A percentile compares a stretch with the other conserved stretches of the same genome.
These are phyloP conservation scores for Byssochlamys sp. DNA, from an alignment of 2,329 filamentous ascomycete species.

Conservation along the genomic window DNA sequence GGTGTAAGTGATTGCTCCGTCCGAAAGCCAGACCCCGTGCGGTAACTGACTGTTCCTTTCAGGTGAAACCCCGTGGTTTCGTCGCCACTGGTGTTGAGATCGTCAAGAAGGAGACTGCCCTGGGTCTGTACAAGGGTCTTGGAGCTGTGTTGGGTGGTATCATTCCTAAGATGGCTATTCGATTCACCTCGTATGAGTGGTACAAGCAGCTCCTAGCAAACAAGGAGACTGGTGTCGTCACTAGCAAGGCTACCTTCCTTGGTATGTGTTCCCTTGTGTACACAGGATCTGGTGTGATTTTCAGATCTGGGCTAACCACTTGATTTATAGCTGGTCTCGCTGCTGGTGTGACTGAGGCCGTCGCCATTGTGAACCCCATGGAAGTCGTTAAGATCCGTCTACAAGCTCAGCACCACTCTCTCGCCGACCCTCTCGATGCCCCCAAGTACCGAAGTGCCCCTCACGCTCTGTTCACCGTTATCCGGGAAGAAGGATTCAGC, in stretches of 20 bases:
- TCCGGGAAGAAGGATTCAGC: conserved; percentile 79
- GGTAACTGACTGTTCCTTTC: background rate
- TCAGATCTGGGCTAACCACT: conserved; percentile 1
- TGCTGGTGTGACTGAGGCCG: conserved; percentile 91
- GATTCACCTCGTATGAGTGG: conserved; percentile 91
- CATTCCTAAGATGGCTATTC: conserved; percentile 97
- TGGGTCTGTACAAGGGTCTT: conserved; percentile 95
- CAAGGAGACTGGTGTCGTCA: conserved; percentile 56
- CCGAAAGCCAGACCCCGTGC: background rate
- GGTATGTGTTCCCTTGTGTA: conserved; percentile 39
- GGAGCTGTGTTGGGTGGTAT: conserved; percentile 93
- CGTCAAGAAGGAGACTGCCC: conserved; percentile 75
- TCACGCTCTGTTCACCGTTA: conserved; percentile 70
- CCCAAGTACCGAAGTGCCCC: conserved; percentile 97
- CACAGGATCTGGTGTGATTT: conserved; percentile 25
- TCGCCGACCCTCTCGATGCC: conserved; percentile 90
- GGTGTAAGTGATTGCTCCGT: conserved; percentile 48
- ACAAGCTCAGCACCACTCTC: conserved; percentile 94
- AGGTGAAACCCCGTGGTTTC: conserved; percentile 74
- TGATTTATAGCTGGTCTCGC: conserved; percentile 61
- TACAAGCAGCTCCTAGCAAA: conserved; percentile 80
- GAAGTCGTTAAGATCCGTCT: conserved; percentile 98
- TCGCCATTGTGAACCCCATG: conserved; percentile 94
- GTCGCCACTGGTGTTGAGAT: conserved; percentile 77
- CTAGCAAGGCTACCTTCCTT: conserved; percentile 62